Conservation (phyloP, 1,284 basidiomycete genomes). For the Takashimella tepidaria region DNA sequence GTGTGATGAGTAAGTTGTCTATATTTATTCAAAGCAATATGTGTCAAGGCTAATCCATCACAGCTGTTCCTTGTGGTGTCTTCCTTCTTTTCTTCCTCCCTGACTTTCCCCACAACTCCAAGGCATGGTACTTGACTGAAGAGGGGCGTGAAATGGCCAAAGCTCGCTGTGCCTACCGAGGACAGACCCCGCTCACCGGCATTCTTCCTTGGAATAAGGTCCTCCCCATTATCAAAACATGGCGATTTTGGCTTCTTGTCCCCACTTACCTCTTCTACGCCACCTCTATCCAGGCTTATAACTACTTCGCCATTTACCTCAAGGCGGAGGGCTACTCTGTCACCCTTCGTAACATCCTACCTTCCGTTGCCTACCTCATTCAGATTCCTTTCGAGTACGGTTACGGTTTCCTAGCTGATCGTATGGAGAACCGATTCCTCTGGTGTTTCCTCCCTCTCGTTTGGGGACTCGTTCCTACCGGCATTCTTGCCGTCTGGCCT, state of each 20-base stretch:
- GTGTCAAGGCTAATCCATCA: background rate
- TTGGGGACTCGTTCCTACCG: background rate
- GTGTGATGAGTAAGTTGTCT: constrained; percentile 3
- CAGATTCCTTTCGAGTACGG: constrained; percentile 3
- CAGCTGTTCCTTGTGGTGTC: constrained; percentile 12
- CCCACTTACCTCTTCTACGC: constrained; percentile 16
- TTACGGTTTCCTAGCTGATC: constrained; percentile 12
- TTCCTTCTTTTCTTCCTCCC: constrained; percentile 19
- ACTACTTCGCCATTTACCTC: constrained; percentile 17
- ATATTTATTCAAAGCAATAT: background rate
- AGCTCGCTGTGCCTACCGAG: constrained; percentile 7
- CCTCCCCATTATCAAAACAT: constrained; percentile 7
- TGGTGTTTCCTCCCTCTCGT: constrained; percentile 1
- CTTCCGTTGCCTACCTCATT: constrained; percentile 6
- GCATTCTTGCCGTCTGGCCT: constrained; percentile 11
- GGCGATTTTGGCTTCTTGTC: constrained; percentile 16
- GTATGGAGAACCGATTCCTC: constrained; percentile 4
- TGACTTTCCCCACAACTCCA: constrained; percentile 21
- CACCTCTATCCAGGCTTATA: constrained; percentile 11
- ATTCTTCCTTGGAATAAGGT: background rate
- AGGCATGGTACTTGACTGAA: constrained; percentile 22
- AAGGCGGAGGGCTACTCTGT: constrained; percentile 12
- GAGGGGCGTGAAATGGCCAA: constrained; percentile 14
- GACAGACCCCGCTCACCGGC: constrained; percentile 1
- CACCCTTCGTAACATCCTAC: constrained; percentile 13